Evolutionary conservation across 495 filamentous ascomycete species (phyloP), one percentile per base, ranked within the genome.

Genomic region (Penicillium canariense): DNA sequence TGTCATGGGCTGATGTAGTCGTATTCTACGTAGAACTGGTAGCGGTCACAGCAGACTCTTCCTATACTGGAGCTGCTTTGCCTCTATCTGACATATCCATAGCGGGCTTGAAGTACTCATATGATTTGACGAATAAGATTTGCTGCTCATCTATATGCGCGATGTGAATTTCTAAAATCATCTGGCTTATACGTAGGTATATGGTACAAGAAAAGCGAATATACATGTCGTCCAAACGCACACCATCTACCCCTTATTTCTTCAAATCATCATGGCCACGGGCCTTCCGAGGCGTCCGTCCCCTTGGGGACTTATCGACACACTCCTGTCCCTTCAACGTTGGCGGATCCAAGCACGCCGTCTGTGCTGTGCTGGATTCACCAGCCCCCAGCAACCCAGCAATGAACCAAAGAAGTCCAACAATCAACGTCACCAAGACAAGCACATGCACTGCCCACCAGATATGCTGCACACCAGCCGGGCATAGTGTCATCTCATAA

Each of bases 371-470:
- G 4, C 5, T 17, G 36, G 32, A 28, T 15, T 20, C 22, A 14
- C 22, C 47, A 34, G 26, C 12, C 17, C n/a, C 35, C 26, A 40
- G 8, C 11, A 53, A 31, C 6, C n/a, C 25, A 30, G 27, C 18
- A 7, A 59, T 15, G 20, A 58, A 12, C 50, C 52, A 54, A 47
- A 58, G 45, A 5, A 66, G 36, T 23, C 56, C 45, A 46, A 66
- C 43, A 15, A 68, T 27, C 26, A 69, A 15, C 1, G 83, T 81
- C 25, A 87, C 70, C 7, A 91, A 35, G 61, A 89, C 82, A 40
- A 90, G 51, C 10, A 88, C 70, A 69, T 97, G 91, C 2, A 95
- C 85, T 4, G 81, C 77, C 94, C 94, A 98, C 94, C 94, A 98
- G 27, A 92, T 76, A 70, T 96, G 91, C 77, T 96, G 94, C 27